Percentiles rank a stretch among this genome's conserved stretches.
phyloP scores from a whole-genome alignment of 768 basidiomycete genomes.

The Boletus vermiculosoides region DNA sequence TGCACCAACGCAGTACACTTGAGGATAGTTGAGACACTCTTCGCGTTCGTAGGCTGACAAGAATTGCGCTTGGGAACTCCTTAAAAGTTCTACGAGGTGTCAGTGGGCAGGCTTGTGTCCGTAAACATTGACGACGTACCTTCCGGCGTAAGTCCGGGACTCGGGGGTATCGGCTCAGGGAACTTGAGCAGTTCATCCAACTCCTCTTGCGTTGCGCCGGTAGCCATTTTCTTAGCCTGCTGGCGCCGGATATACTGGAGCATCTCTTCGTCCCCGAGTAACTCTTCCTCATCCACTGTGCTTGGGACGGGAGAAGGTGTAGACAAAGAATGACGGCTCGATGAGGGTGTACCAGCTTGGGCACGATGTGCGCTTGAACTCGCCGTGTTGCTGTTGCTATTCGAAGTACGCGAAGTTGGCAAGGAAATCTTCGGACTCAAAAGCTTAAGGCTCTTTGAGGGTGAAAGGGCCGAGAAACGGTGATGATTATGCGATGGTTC shows the following conservation, averaged over 20 bases:
- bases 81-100: constrained; percentile 53
- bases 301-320: constrained; percentile 84
- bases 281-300: constrained; percentile 79
- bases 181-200: constrained; percentile 87
- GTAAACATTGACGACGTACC: constrained; percentile 46
- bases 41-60: constrained; percentile 88
- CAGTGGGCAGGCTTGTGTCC: constrained; percentile 6
- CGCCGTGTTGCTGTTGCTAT: constrained; percentile 34
- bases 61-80: constrained; percentile 61
- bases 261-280: constrained; percentile 96
- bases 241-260: constrained; percentile 88
- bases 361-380: constrained; percentile 46
- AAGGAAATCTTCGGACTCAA: constrained; percentile 76
- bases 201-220: constrained; percentile 82
- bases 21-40: constrained; percentile 85
- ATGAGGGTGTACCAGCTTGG: constrained; percentile 61
- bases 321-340: constrained; percentile 72
- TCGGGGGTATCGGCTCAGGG: constrained; percentile 84
- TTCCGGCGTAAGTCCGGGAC: constrained; percentile 59
- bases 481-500: constrained; percentile 46
- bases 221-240: constrained; percentile 81
- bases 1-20: constrained; percentile 80
- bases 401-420: constrained; percentile 54
- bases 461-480: constrained; percentile 81
- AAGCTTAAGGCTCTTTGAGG: constrained; percentile 80